phyloP scores from a whole-genome alignment of 1,139 yeast species.

The Debaryomyces fabryi region DNA sequence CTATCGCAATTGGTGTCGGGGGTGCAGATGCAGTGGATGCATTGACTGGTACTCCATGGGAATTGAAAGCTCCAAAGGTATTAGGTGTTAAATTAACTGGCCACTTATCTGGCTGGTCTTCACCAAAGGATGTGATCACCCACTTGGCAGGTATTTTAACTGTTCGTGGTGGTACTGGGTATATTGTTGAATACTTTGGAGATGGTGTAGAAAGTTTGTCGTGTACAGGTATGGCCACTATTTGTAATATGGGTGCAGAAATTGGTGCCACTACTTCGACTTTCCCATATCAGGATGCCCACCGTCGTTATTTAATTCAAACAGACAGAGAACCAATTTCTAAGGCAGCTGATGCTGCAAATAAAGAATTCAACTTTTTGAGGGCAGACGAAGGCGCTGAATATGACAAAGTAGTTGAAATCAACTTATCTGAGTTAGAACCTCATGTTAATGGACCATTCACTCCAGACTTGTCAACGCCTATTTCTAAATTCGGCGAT shows the following conservation, averaged over 20 bases:
- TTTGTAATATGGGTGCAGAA: slow-evolving; percentile 99
- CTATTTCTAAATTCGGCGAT: slow-evolving; percentile 69
- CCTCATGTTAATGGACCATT: slow-evolving; percentile 95
- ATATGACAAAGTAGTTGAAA: slow-evolving; percentile 82
- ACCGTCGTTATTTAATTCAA: slow-evolving; percentile 74
- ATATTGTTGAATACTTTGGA: slow-evolving; percentile 92
- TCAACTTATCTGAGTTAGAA: slow-evolving; percentile 72
- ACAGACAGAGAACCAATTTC: slow-evolving; percentile 85
- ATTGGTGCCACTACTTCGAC: slow-evolving; percentile 97
- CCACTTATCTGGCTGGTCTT: slow-evolving; percentile 82
- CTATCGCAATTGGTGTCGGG: slow-evolving; percentile 97
- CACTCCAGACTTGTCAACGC: slow-evolving; percentile 92
- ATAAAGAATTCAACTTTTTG: slow-evolving; percentile 61
- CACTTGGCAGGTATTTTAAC: slow-evolving; percentile 87
- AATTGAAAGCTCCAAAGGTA: slow-evolving; percentile 92
- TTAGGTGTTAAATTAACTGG: slow-evolving; percentile 93
- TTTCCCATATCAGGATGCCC: slow-evolving; percentile 93
- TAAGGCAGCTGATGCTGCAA: slow-evolving; percentile 70
- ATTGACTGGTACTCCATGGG: slow-evolving; percentile 98
- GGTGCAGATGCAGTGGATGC: slow-evolving; percentile 99
- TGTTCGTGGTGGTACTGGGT: slow-evolving; percentile 98
- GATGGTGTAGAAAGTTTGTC: slow-evolving; percentile 84
- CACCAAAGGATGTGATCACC: slow-evolving; percentile 95
- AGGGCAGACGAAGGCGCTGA: slow-evolving; percentile 80
- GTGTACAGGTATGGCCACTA: slow-evolving; percentile 99